Conservation (phyloP, 495 filamentous ascomycete genomes). For the Extremus antarcticus region DNA sequence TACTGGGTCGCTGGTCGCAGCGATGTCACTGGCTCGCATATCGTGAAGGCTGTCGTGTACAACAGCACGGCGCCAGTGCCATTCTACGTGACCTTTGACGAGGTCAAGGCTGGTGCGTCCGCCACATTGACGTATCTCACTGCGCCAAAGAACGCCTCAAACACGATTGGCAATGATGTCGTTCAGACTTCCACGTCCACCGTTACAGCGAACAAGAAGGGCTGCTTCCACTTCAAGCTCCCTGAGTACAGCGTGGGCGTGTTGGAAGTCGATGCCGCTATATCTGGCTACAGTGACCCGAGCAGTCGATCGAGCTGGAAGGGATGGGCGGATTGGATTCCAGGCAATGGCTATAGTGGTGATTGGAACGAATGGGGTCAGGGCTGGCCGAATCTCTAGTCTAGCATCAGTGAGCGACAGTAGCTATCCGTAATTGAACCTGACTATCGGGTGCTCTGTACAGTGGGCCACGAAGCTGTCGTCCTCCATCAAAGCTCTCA, state of each 20-base stretch:
- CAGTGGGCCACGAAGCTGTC: too few relatives aligned
- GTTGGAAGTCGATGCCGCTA: slow-evolving; percentile 11
- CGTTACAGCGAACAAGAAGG: slow-evolving; percentile 9
- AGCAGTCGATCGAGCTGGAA: slow-evolving; percentile 2
- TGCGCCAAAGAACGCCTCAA: slow-evolving; percentile 36
- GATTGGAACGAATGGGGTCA: neutral
- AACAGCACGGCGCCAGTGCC: slow-evolving; percentile 44
- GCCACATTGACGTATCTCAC: slow-evolving; percentile 50
- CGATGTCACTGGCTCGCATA: slow-evolving; percentile 29
- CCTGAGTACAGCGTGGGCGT: slow-evolving; percentile 20
- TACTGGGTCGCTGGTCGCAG: slow-evolving; percentile 48
- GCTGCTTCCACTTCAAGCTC: slow-evolving; percentile 18
- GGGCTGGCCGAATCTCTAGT: too few relatives aligned
- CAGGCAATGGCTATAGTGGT: neutral
- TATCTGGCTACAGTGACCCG: slow-evolving; percentile 11
- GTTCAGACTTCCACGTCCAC: slow-evolving; percentile 5
- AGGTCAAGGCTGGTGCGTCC: slow-evolving; percentile 33
- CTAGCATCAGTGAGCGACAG: too few relatives aligned
- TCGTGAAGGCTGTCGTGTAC: slow-evolving; percentile 57
- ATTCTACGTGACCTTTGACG: slow-evolving; percentile 45
- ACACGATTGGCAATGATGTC: slow-evolving; percentile 27
- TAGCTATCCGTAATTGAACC: too few relatives aligned
- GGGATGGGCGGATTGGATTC: slow-evolving; percentile 10
- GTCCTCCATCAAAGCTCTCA: too few relatives aligned
- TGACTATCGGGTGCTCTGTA: too few relatives aligned